phyloP scores from a whole-genome alignment of 257 asterid genomes.

The Verbena officinalis region DNA sequence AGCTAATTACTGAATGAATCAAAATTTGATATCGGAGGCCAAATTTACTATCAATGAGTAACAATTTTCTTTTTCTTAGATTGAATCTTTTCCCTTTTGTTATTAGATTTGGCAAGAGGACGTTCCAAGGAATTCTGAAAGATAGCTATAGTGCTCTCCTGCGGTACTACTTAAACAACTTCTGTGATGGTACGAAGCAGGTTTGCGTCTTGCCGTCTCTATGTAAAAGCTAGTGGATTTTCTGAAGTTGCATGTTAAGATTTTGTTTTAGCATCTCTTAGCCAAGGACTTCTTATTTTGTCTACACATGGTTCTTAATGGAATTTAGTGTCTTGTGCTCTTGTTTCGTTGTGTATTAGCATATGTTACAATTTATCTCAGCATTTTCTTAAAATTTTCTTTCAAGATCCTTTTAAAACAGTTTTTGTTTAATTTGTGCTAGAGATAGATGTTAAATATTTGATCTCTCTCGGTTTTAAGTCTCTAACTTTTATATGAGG shows the following conservation, averaged over 20 bases:
- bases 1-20: background rate
- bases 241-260: constrained; percentile 21
- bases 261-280: constrained; percentile 15
- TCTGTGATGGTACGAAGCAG: constrained; percentile 93
- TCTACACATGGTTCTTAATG: constrained; percentile 5
- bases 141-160: constrained; percentile 74
- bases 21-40: background rate
- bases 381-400: background rate
- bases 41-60: background rate
- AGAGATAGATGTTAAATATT: too few relatives aligned
- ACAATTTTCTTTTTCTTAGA: constrained; percentile 12
- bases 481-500: too few relatives aligned
- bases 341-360: background rate
- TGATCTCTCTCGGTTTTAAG: too few relatives aligned
- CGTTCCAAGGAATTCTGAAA: constrained; percentile 68
- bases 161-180: constrained; percentile 92
- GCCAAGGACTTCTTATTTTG: background rate
- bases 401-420: too few relatives aligned
- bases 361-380: background rate
- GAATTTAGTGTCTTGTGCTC: background rate
- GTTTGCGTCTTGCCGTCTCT: constrained; percentile 41
- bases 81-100: constrained; percentile 7
- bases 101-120: constrained; percentile 74
- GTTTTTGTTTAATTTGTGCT: too few relatives aligned
- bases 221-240: background rate